Evolutionary conservation across 2,329 filamentous ascomycete genomes (phyloP).

Genomic region (Arthrobotrys iridis): DNA sequence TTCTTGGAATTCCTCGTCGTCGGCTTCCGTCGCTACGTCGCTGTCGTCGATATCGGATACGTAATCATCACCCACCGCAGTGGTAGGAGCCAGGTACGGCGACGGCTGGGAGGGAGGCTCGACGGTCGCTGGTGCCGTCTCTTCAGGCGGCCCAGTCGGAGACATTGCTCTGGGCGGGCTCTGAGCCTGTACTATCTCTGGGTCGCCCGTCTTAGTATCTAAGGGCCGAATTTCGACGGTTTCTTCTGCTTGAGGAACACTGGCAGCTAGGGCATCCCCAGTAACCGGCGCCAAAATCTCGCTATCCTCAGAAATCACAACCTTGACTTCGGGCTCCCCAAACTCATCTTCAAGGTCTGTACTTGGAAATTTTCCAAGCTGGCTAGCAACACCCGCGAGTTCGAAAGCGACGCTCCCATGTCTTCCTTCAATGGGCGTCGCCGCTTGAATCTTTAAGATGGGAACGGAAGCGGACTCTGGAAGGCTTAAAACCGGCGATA

Average conservation of each 20-base stretch:
- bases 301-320: background rate
- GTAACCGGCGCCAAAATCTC: background rate
- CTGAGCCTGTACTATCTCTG: background rate
- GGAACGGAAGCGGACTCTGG: conserved; percentile 14
- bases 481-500: conserved; percentile 26
- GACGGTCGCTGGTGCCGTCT: background rate
- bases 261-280: background rate
- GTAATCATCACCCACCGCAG: conserved; percentile 26
- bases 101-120: background rate
- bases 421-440: conserved; percentile 18
- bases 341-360: background rate
- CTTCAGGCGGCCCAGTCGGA: background rate
- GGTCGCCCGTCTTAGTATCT: background rate
- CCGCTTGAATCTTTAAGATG: conserved; percentile 28
- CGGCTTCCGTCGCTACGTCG: conserved; percentile 39
- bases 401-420: background rate
- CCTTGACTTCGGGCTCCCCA: background rate
- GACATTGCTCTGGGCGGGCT: background rate
- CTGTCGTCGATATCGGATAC: conserved; percentile 48
- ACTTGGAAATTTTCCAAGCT: background rate
- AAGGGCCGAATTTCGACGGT: background rate
- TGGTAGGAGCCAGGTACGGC: background rate
- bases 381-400: background rate
- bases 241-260: background rate
- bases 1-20: conserved; percentile 52